Percentiles rank a stretch among this genome's conserved stretches.
Evolutionary conservation across 768 basidiomycete species (phyloP).

Genomic region (Lentinula detonsa): DNA sequence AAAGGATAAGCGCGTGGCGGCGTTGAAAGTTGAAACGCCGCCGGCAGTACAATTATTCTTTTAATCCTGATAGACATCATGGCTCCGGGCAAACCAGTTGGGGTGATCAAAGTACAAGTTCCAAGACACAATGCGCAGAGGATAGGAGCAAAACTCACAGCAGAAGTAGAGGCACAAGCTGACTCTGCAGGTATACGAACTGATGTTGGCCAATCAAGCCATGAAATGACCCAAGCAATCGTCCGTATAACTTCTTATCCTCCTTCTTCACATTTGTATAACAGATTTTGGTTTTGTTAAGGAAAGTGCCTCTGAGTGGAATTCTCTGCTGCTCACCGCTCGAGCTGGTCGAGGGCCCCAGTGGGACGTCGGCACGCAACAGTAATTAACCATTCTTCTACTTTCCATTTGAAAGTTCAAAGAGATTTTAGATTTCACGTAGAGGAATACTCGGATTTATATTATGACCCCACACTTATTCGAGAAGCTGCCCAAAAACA

Average conservation of each 20-base stretch:
- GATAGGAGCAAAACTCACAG: conserved; percentile 56
- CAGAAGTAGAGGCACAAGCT: conserved; percentile 53
- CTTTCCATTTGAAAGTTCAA: background rate
- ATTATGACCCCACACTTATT: conserved; percentile 65
- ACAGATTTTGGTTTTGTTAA: background rate
- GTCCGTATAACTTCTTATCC: conserved; percentile 33
- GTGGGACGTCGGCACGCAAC: conserved; percentile 84
- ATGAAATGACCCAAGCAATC: conserved; percentile 60
- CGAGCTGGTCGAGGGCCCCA: conserved; percentile 80
- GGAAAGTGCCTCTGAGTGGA: conserved; percentile 86
- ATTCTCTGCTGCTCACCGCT: conserved; percentile 71
- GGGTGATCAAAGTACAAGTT: conserved; percentile 56
- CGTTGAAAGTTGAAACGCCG: conserved; percentile 11
- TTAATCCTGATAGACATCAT: conserved; percentile 23
- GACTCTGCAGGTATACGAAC: conserved; percentile 41
- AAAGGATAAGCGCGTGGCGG: background rate
- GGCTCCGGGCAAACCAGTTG: conserved; percentile 55
- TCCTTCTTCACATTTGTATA: background rate
- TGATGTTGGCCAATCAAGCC: conserved; percentile 58
- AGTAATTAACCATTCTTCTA: conserved; percentile 40
- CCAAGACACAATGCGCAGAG: conserved; percentile 73
- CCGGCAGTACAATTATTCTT: too few species aligned
- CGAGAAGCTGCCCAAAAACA: conserved; percentile 45
- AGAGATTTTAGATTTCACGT: conserved; percentile 58
- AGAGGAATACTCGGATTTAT: conserved; percentile 65